Evolutionary conservation across 225 moss, liverwort and hornwort genomes (phyloP).

Genomic region (Antitrichia curtipendula): DNA sequence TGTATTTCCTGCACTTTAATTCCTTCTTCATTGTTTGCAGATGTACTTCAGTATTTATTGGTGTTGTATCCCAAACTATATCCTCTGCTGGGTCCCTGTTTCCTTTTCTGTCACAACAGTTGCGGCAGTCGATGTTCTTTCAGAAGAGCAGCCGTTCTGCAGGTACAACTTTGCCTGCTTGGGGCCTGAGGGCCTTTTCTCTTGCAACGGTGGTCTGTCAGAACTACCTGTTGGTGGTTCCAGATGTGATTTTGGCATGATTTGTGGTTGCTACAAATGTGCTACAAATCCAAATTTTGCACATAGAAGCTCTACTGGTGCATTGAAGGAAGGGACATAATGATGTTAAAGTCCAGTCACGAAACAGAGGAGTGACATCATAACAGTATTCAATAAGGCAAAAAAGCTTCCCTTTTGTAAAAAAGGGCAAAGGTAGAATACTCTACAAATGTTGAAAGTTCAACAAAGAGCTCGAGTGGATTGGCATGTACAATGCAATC

Average conservation of each 20-base stretch:
- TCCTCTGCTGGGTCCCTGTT: too few species aligned
- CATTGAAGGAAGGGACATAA: background rate
- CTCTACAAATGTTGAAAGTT: too few species aligned
- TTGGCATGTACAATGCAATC: background rate
- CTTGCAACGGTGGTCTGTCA: background rate
- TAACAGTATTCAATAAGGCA: background rate
- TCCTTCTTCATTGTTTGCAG: background rate
- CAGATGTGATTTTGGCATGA: background rate
- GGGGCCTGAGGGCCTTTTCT: background rate
- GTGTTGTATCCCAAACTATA: background rate
- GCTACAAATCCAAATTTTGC: background rate
- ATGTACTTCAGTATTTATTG: background rate
- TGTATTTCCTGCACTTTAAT: background rate
- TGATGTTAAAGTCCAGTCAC: background rate
- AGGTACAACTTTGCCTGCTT: background rate
- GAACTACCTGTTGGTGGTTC: background rate
- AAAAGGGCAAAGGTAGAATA: background rate
- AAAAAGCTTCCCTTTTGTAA: too few species aligned
- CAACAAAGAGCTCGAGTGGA: background rate
- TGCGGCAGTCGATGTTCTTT: background rate
- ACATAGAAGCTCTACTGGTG: background rate
- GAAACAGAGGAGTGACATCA: background rate
- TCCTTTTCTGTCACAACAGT: background rate
- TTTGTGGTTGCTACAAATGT: too few species aligned
- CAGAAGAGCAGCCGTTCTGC: background rate